These are phyloP conservation scores for Botrytis pseudocinerea DNA, from an alignment of 2,329 filamentous ascomycete genomes.

Conservation along the genomic window DNA sequence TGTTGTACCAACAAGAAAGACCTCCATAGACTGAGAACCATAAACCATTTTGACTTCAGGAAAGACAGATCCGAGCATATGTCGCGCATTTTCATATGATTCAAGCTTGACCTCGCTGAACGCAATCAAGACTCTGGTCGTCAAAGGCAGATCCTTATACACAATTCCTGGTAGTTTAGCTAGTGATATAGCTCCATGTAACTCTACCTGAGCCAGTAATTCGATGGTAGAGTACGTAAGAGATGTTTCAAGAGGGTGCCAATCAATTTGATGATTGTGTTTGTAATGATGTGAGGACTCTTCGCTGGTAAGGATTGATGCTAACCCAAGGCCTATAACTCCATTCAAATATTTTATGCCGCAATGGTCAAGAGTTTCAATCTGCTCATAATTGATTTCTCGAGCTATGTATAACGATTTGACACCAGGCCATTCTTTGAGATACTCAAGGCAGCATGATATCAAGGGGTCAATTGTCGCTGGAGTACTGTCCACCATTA, in stretches of 20 bases:
- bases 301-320: background rate
- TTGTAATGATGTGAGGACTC: background rate
- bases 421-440: background rate
- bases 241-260: background rate
- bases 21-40: background rate
- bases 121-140: background rate
- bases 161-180: background rate
- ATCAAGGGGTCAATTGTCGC: background rate
- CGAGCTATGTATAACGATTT: background rate
- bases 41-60: background rate
- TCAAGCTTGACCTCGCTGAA: background rate
- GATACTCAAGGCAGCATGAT: background rate
- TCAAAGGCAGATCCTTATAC: background rate
- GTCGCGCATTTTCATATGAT: background rate
- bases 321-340: background rate
- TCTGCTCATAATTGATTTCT: background rate
- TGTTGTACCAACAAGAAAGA: background rate
- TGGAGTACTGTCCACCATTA: background rate
- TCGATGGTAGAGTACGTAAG: background rate
- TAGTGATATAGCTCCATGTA: background rate
- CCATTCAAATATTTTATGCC: background rate
- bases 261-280: background rate
- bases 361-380: background rate
- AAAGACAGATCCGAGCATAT: background rate
- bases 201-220: background rate